Evolutionary conservation across 768 basidiomycete genomes (phyloP), one percentile per base, ranked within the genome.

Genomic region (Lactarius quietus): DNA sequence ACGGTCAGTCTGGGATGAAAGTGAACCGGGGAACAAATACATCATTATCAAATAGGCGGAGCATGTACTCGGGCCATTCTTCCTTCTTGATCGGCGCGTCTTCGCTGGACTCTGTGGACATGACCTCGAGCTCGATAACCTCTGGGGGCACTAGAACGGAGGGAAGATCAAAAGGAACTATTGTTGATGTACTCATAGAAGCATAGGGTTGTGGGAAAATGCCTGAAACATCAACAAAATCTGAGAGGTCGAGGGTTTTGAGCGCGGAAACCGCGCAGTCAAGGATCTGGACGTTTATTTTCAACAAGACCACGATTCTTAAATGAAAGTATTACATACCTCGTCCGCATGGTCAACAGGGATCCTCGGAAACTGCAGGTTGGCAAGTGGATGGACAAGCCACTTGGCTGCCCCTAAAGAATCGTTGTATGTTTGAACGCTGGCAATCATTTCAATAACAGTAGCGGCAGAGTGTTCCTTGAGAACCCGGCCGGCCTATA

Each of bases 101-200:
- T 69, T 88, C 89, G 20, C 86, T 86, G 20, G 85, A 80, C 57
- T 92, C 89, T 0, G 83, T 81, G 0, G 87, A 81, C 53, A 93
- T 76, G 0, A 83, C 82, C 45, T 93, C 92, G 10, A 92, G 80
- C 69, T 94, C 93, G 33, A 93, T 89, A 28, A 88, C 84, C 74
- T 95, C 93, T 1, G 93, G 93, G 3, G 93, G 93, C 0, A 95
- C 92, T 20, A 95, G 80, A 45, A 95, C 86, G 38, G 85, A 81
- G 6, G 92, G 92, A 12, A 95, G 79, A 35, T 85, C 82, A 69
- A 90, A 93, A 2, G 84, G 82, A 9, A 78, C 73, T 18, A 81
- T 75, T 4, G 73, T 70, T 26, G 81, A 76, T 29, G 79, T 78
- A 0, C 81, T 76, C 64, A 82, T 79, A 39, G 79, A 76, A 14